These are phyloP conservation scores for Nigrograna mackinnonii DNA, from an alignment of 2,329 filamentous ascomycete genomes.

Conservation along the genomic window DNA sequence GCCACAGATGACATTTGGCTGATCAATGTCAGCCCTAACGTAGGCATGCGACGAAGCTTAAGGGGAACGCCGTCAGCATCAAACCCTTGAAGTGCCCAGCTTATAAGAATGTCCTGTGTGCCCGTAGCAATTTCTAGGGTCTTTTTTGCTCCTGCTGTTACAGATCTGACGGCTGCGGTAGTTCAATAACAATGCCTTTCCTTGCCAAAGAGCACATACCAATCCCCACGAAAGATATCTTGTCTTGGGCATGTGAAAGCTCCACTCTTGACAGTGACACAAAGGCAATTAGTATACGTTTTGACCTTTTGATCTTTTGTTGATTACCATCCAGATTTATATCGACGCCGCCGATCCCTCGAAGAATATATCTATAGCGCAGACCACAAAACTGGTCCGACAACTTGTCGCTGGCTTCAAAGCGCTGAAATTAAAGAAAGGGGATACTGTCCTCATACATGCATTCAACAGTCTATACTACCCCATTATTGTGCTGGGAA, in stretches of 20 bases:
- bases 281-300: no score
- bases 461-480: conserved; percentile 56
- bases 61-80: no score
- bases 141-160: no score
- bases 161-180: no score
- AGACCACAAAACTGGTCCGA: conserved; percentile 49
- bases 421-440: conserved; percentile 47
- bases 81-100: no score
- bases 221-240: conserved; percentile 14
- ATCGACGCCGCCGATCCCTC: conserved; percentile 52
- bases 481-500: conserved; percentile 27
- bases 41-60: no score
- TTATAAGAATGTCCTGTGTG: no score
- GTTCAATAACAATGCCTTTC: conserved; percentile 28
- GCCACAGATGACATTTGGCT: no score
- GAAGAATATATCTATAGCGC: conserved; percentile 50
- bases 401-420: conserved; percentile 56
- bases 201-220: conserved; percentile 12
- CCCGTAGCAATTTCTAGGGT: no score
- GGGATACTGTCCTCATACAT: conserved; percentile 58
- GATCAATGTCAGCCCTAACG: no score
- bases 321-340: conserved; percentile 52
- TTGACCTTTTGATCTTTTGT: no score
- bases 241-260: conserved; percentile 15
- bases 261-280: conserved; percentile 12